A percentile compares a stretch with the other conserved stretches of the same genome.
These are phyloP conservation scores for Castanea mollissima DNA, from an alignment of 306 rosid genomes.

Conservation along the genomic window DNA sequence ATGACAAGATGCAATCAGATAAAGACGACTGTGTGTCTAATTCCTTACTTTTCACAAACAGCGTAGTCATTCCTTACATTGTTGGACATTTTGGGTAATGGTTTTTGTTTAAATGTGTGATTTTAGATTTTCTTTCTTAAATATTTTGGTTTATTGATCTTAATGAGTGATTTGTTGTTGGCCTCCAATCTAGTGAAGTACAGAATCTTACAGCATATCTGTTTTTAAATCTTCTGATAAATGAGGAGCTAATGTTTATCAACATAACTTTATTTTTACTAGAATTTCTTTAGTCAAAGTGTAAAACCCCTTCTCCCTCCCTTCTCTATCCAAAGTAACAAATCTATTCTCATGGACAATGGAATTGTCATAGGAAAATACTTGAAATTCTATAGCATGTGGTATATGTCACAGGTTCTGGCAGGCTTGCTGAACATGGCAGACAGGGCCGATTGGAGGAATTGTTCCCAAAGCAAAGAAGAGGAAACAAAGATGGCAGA, in stretches of 20 bases:
- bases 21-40: neutral
- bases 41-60: neutral
- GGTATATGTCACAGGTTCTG: conserved; percentile 58
- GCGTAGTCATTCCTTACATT: neutral
- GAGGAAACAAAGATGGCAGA: conserved; percentile 72
- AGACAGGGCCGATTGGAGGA: conserved; percentile 91
- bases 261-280: neutral
- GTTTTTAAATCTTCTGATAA: neutral
- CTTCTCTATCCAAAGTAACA: neutral
- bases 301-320: neutral
- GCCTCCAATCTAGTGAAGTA: neutral
- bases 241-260: neutral
- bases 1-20: neutral
- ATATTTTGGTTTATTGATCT: neutral
- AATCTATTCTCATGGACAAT: neutral
- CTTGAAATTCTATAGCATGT: conserved; percentile 14
- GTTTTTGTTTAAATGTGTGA: neutral
- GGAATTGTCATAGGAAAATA: neutral
- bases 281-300: neutral
- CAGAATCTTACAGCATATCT: neutral
- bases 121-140: neutral
- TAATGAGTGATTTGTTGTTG: neutral
- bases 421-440: conserved; percentile 93
- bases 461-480: conserved; percentile 59
- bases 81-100: neutral